These are phyloP conservation scores for Porodaedalea pini DNA, from an alignment of 1,284 basidiomycete genomes.

Conservation along the genomic window DNA sequence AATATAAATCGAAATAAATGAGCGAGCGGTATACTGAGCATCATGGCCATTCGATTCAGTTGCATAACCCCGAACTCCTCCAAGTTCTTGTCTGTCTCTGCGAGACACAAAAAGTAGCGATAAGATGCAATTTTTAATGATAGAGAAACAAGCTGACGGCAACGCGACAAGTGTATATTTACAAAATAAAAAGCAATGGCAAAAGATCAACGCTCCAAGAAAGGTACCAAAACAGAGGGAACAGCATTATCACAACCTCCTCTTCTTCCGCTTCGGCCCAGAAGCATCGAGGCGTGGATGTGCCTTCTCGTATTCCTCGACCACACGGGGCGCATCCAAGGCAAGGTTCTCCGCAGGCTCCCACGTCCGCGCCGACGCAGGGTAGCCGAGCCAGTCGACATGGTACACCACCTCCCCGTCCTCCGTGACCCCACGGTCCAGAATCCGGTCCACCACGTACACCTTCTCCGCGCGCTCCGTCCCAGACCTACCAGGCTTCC, in stretches of 20 bases:
- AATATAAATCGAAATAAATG: too few relatives aligned
- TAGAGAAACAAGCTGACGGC: too few relatives aligned
- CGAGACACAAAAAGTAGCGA: too few relatives aligned
- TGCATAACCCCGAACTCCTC: too few relatives aligned
- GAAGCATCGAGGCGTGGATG: background rate
- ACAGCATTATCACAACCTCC: background rate
- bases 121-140: too few relatives aligned
- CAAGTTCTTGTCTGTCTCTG: too few relatives aligned
- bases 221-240: too few relatives aligned
- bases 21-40: too few relatives aligned
- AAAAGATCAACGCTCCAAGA: too few relatives aligned
- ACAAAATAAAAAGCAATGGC: too few relatives aligned
- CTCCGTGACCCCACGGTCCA: slow-evolving; percentile 33
- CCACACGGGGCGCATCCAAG: slow-evolving; percentile 42
- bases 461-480: slow-evolving; percentile 39
- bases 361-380: slow-evolving; percentile 57
- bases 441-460: slow-evolving; percentile 40
- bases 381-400: slow-evolving; percentile 62
- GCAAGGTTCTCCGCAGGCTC: slow-evolving; percentile 46
- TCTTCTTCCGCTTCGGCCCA: background rate
- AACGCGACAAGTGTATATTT: too few relatives aligned
- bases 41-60: too few relatives aligned
- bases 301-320: slow-evolving; percentile 35
- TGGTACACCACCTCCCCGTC: slow-evolving; percentile 24
- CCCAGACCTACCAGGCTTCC: slow-evolving; percentile 36